phyloP scores from a whole-genome alignment of 805 yeast genomes.

The Cyberlindnera saturnus region DNA sequence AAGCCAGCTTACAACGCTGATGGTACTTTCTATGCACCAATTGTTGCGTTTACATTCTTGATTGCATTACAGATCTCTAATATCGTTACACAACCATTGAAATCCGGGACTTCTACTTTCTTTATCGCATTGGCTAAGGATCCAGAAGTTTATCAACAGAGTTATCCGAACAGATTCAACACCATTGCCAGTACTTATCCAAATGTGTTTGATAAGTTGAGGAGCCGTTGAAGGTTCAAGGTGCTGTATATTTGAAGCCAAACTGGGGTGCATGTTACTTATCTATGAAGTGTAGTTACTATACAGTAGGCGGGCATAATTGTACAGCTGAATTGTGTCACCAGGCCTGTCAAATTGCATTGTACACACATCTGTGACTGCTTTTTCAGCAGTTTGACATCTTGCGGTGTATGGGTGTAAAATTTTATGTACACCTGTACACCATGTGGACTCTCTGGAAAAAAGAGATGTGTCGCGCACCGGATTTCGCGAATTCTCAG shows the following conservation, averaged over 20 bases:
- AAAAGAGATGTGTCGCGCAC: too few relatives aligned
- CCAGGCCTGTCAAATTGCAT: background rate
- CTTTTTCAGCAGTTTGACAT: background rate
- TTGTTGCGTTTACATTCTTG: constrained; percentile 67
- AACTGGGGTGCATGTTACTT: too few relatives aligned
- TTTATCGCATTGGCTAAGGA: constrained; percentile 79
- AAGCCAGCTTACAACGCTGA: constrained; percentile 55
- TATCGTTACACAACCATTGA: constrained; percentile 66
- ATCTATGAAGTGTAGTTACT: too few relatives aligned
- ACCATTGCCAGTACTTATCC: constrained; percentile 63
- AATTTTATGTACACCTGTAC: background rate
- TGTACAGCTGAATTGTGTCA: too few relatives aligned
- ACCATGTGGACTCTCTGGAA: background rate
- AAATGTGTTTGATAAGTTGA: constrained; percentile 52
- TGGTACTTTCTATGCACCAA: constrained; percentile 63
- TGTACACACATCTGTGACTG: background rate
- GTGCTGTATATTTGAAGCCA: too few relatives aligned
- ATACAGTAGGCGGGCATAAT: too few relatives aligned
- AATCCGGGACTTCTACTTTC: constrained; percentile 78
- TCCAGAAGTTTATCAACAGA: constrained; percentile 73
- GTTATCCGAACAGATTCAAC: constrained; percentile 65
- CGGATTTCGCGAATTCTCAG: too few relatives aligned
- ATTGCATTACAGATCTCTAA: constrained; percentile 73
- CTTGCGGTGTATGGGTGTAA: background rate
- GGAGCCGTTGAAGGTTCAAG: constrained; percentile 7